These are phyloP conservation scores for Lentinus tigrinus DNA, from an alignment of 768 basidiomycete species.

Conservation along the genomic window DNA sequence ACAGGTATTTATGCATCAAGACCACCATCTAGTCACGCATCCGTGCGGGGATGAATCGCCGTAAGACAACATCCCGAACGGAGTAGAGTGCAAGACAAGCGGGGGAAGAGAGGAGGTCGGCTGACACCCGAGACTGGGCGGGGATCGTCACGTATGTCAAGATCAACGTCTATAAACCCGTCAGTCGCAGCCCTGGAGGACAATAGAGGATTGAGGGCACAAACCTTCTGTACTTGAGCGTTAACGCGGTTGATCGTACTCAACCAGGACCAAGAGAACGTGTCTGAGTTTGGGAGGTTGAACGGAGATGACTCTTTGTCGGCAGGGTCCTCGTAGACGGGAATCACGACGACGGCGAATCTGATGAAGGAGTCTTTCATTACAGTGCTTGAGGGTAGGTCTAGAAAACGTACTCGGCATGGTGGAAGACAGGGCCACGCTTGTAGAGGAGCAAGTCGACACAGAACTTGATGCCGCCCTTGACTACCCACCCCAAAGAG, in stretches of 20 bases:
- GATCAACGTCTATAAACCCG: conserved; percentile 74
- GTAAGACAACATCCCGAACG: conserved; percentile 78
- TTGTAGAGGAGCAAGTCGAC: conserved; percentile 94
- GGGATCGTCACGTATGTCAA: conserved; percentile 93
- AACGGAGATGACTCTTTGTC: conserved; percentile 69
- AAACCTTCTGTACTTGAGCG: conserved; percentile 93
- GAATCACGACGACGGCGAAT: conserved; percentile 88
- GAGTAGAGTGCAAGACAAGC: conserved; percentile 75
- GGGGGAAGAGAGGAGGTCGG: conserved; percentile 60
- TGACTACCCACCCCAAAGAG: conserved; percentile 95
- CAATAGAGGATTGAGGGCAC: neutral
- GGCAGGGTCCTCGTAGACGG: conserved; percentile 80
- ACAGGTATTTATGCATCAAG: too few species aligned
- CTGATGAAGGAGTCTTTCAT: conserved; percentile 41
- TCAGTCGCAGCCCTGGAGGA: neutral
- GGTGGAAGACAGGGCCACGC: conserved; percentile 89
- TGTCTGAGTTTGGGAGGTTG: conserved; percentile 60
- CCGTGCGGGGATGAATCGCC: conserved; percentile 86
- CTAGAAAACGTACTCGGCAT: conserved; percentile 77
- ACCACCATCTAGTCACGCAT: conserved; percentile 71
- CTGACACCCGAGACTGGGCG: conserved; percentile 54
- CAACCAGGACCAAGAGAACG: conserved; percentile 93
- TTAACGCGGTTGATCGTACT: conserved; percentile 97
- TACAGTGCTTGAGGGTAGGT: neutral
- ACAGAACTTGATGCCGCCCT: conserved; percentile 96